Conservation (phyloP, 805 yeast genomes). For the Trichomonascus vanleenenianus region DNA sequence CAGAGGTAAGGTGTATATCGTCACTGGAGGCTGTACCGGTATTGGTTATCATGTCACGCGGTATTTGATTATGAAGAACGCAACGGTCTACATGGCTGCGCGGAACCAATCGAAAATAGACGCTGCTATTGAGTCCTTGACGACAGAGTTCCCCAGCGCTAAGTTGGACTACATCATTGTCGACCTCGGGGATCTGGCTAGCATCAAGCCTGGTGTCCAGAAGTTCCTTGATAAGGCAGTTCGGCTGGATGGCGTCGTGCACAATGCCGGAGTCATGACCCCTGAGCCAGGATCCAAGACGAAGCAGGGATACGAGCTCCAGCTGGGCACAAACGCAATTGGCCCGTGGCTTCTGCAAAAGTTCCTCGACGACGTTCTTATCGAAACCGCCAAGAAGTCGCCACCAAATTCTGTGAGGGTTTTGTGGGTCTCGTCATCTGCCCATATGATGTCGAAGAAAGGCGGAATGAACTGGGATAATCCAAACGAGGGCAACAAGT, state of each 20-base stretch:
- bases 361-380: constrained; percentile 32
- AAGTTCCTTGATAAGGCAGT: constrained; percentile 23
- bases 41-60: constrained; percentile 30
- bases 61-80: constrained; percentile 28
- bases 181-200: constrained; percentile 33
- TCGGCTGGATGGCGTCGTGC: constrained; percentile 31
- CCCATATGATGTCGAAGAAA: constrained; percentile 24
- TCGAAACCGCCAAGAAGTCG: constrained; percentile 26
- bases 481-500: constrained; percentile 12
- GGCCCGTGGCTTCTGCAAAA: constrained; percentile 41
- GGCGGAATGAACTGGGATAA: constrained; percentile 31
- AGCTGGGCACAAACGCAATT: constrained; percentile 40
- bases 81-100: constrained; percentile 32
- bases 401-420: constrained; percentile 31
- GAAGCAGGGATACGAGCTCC: constrained; percentile 39
- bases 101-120: constrained; percentile 31
- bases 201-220: constrained; percentile 33
- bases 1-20: constrained; percentile 27
- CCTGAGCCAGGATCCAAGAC: constrained; percentile 18
- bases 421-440: constrained; percentile 40
- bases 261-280: constrained; percentile 41
- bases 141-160: constrained; percentile 20
- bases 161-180: constrained; percentile 13
- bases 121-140: constrained; percentile 24
- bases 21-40: constrained; percentile 33